phyloP scores from a whole-genome alignment of 176 grass and related monocot genomes.

The Bolboschoenus planiculmis region DNA sequence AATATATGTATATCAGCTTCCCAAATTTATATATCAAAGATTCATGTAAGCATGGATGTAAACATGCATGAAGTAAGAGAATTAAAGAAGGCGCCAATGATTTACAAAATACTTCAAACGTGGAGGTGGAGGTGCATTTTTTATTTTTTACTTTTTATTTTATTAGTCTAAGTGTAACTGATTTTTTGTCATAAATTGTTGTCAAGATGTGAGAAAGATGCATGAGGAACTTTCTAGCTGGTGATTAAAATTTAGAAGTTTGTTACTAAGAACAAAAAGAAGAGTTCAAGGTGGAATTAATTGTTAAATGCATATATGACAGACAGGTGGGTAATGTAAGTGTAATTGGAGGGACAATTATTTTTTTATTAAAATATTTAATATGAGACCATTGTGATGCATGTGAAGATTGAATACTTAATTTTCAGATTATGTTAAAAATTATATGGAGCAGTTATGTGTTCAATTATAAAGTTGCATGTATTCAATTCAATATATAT shows the following conservation, averaged over 20 bases:
- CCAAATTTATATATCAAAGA: background rate
- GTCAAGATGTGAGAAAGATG: background rate
- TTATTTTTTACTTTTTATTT: too few species aligned
- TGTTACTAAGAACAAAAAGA: background rate
- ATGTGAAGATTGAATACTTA: background rate
- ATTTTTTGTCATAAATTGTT: constrained; percentile 16
- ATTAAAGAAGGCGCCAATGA: constrained; percentile 1
- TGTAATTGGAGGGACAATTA: too few species aligned
- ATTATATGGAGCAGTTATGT: background rate
- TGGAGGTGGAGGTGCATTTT: background rate
- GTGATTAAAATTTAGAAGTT: background rate
- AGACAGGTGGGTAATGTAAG: background rate
- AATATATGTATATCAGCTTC: too few species aligned
- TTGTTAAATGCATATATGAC: background rate
- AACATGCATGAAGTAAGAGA: background rate
- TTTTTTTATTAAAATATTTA: too few species aligned
- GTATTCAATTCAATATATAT: background rate
- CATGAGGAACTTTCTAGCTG: background rate
- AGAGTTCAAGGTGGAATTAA: background rate
- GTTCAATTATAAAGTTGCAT: background rate
- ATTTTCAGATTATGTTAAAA: background rate
- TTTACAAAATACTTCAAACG: constrained; percentile 15
- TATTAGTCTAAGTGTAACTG: background rate
- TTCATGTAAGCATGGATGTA: background rate
- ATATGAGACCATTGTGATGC: too few species aligned